Evolutionary conservation across 768 basidiomycete species (phyloP), one percentile per base, ranked within the genome.

Genomic region (Pisolithus albus): DNA sequence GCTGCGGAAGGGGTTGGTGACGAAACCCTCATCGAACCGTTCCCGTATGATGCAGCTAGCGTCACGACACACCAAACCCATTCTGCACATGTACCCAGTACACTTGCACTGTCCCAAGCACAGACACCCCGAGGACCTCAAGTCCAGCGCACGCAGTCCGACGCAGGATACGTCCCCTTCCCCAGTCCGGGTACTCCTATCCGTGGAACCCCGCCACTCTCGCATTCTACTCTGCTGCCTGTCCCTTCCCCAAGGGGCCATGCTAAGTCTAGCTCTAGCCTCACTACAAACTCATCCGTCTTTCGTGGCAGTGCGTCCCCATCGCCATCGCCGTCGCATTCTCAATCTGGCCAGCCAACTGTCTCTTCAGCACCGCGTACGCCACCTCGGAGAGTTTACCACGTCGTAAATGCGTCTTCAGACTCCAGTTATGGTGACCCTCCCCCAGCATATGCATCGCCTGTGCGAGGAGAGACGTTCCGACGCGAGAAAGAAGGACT

Each of bases 361-460:
- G 55, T 46, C 32, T 51, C 46, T n/a, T 47, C 50, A 8, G 46
- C 57, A 34, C 66, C 67, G 2, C 63, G 61, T 41, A 69, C 65
- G 10, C 73, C 75, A 13, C 70, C 75, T 2, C 65, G 68, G 47
- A 62, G 75, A 45, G 56, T 69, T 16, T 75, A 72, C 47, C 75
- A 75, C 41, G 59, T 79, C 47, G 62, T 63, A 4, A 79, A 80
- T 56, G 66, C 64, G 2, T 65, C 68, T 15, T 54, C 70, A 28
- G 59, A 61, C 39, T 64, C 54, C 53, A 34, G 34, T 15, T 52
- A 64, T 57, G 8, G 38, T 23, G 72, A 77, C 5, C 76, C 77
- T 7, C 79, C 78, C 0, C 77, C 79, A 3, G 75, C 79, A 2
- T 79, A 79, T 40, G 61, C 19, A 26, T 72, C 66, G 0, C 62